Percentiles rank a stretch among this genome's conserved stretches.
Evolutionary conservation across 2,329 filamentous ascomycete species (phyloP).

Genomic region (Lasiodiplodia sp.): DNA sequence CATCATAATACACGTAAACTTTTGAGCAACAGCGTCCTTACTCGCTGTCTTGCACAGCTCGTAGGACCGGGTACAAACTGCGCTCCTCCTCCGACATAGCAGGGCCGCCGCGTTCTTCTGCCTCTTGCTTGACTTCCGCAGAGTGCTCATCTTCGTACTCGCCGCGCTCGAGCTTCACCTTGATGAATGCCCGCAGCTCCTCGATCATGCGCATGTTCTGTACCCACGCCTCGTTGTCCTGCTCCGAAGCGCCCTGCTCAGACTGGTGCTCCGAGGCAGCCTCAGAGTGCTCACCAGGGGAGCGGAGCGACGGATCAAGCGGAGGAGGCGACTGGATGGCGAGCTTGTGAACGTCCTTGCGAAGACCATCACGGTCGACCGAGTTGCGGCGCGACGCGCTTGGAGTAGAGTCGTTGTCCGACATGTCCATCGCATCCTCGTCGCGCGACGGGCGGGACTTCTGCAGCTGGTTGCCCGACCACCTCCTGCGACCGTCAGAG

Average conservation of each 20-base stretch:
- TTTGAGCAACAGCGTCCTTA: constrained; percentile 33
- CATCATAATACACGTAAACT: constrained; percentile 25
- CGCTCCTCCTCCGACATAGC: constrained; percentile 48
- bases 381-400: constrained; percentile 44
- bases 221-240: constrained; percentile 61
- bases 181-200: constrained; percentile 64
- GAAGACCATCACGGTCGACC: constrained; percentile 43
- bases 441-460: constrained; percentile 46
- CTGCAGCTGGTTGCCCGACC: constrained; percentile 67
- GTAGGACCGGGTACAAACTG: constrained; percentile 50
- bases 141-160: constrained; percentile 56
- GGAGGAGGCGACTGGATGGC: constrained; percentile 48
- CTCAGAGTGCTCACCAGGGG: constrained; percentile 48
- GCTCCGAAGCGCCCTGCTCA: constrained; percentile 30
- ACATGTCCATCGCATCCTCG: constrained; percentile 50
- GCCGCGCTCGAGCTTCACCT: constrained; percentile 60
- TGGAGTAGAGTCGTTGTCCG: constrained; percentile 44
- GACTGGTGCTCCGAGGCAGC: constrained; percentile 41
- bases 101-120: constrained; percentile 35
- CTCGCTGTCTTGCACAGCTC: constrained; percentile 50
- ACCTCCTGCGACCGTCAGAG: constrained; percentile 66
- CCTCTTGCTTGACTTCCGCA: constrained; percentile 31
- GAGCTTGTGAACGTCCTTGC: constrained; percentile 49
- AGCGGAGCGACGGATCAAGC: constrained; percentile 48
- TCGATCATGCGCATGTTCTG: constrained; percentile 71